These are phyloP conservation scores for Cercospora beticola DNA, from an alignment of 2,329 filamentous ascomycete genomes.

Conservation along the genomic window DNA sequence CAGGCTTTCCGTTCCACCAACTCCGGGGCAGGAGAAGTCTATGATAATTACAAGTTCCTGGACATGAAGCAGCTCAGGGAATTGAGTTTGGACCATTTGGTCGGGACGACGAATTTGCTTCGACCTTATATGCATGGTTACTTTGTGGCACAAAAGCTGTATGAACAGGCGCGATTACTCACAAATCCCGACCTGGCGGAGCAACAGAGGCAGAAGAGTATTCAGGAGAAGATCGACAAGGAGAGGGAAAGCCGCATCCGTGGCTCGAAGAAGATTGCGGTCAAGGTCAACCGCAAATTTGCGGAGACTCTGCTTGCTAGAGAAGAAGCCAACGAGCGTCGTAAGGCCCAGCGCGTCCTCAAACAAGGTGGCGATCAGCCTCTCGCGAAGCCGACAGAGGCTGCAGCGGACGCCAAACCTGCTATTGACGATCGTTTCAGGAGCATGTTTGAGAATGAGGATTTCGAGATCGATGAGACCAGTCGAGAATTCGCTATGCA, in stretches of 20 bases:
- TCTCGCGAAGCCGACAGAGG: slow-evolving; percentile 51
- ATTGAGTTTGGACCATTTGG: slow-evolving; percentile 81
- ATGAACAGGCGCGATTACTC: slow-evolving; percentile 91
- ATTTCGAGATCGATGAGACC: slow-evolving; percentile 87
- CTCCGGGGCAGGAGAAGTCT: slow-evolving; percentile 67
- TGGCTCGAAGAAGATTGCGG: slow-evolving; percentile 83
- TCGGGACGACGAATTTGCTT: slow-evolving; percentile 85
- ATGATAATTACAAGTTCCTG: slow-evolving; percentile 99
- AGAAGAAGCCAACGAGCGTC: slow-evolving; percentile 64
- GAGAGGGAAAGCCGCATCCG: slow-evolving; percentile 93
- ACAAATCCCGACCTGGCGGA: slow-evolving; percentile 93
- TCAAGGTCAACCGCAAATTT: slow-evolving; percentile 83
- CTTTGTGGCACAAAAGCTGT: slow-evolving; percentile 92
- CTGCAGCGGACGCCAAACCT: slow-evolving; percentile 35
- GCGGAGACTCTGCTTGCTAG: slow-evolving; percentile 65
- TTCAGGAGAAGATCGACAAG: slow-evolving; percentile 95
- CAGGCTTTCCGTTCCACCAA: slow-evolving; percentile 48
- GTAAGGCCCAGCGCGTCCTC: slow-evolving; percentile 51
- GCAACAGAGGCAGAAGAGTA: slow-evolving; percentile 83
- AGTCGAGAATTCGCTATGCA: slow-evolving; percentile 82
- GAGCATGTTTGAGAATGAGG: slow-evolving; percentile 86
- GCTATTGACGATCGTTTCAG: slow-evolving; percentile 85
- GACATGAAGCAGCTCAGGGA: slow-evolving; percentile 81
- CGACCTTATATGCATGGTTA: slow-evolving; percentile 99
- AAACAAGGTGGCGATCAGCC: slow-evolving; percentile 59